Evolutionary conservation across 345 rosid species (phyloP).

Genomic region (Arabis hirsuta): DNA sequence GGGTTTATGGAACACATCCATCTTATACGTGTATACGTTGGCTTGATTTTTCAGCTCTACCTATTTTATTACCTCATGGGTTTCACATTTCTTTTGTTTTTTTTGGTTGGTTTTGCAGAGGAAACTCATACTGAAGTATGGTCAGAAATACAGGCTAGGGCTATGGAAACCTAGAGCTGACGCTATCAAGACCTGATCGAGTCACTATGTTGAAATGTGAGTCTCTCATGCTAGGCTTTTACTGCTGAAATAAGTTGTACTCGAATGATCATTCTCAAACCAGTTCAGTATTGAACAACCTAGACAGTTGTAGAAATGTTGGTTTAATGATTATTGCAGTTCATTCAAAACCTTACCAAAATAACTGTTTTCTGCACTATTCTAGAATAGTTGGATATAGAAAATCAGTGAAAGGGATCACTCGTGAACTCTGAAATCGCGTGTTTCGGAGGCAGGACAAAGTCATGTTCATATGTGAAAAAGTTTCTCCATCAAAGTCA

Average conservation of each 20-base stretch:
- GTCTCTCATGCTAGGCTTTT: slow-evolving; percentile 24
- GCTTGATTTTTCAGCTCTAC: slow-evolving; percentile 9
- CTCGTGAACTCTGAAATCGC: background rate
- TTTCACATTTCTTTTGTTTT: background rate
- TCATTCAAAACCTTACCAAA: background rate
- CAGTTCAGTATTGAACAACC: slow-evolving; percentile 10
- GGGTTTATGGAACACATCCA: background rate
- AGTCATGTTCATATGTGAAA: slow-evolving; percentile 4
- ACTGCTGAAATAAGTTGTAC: slow-evolving; percentile 10
- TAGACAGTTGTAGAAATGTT: background rate
- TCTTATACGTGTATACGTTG: background rate
- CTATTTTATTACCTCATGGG: background rate
- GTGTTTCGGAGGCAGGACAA: background rate
- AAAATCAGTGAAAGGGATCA: background rate
- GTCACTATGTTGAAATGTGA: slow-evolving; percentile 12
- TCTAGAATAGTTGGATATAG: background rate
- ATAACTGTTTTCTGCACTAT: background rate
- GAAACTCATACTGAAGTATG: slow-evolving; percentile 68
- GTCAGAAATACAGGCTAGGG: slow-evolving; percentile 77
- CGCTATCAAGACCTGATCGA: slow-evolving; percentile 48
- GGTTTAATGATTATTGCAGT: background rate
- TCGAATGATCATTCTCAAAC: background rate
- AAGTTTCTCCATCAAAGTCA: background rate
- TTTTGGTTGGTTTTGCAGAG: slow-evolving; percentile 55
- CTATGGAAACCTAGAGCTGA: slow-evolving; percentile 73